These are phyloP conservation scores for Chaetomium globosum DNA, from an alignment of 2,329 filamentous ascomycete species.

Conservation along the genomic window DNA sequence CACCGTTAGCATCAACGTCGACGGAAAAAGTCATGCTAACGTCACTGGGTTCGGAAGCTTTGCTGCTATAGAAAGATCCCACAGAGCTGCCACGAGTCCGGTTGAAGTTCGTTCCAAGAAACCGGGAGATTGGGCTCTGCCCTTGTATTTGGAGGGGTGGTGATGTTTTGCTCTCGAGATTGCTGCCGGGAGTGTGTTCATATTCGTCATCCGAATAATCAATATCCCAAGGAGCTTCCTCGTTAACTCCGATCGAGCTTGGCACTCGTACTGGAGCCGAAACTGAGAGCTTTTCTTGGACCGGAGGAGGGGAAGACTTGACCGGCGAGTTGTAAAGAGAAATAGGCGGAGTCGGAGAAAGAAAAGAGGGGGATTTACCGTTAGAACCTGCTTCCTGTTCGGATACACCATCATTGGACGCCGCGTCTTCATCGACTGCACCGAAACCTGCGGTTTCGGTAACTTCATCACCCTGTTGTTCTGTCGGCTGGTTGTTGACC, in stretches of 20 bases:
- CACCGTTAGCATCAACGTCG: conserved; percentile 31
- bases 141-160: not conserved
- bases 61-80: not conserved
- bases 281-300: conserved; percentile 35
- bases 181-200: not conserved
- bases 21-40: conserved; percentile 22
- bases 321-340: not conserved
- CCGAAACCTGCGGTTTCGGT: conserved; percentile 7
- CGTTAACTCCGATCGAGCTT: not conserved
- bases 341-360: conserved; percentile 14
- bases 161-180: not conserved
- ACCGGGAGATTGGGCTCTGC: not conserved
- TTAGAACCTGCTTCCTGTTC: conserved; percentile 25
- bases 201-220: conserved; percentile 30
- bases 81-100: not conserved
- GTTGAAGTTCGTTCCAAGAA: not conserved
- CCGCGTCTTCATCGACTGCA: conserved; percentile 9
- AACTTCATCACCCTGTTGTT: conserved; percentile 11
- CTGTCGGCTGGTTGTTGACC: not conserved
- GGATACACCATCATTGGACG: conserved; percentile 13
- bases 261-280: not conserved
- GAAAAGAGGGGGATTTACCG: conserved; percentile 34
- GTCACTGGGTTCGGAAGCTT: conserved; percentile 4
- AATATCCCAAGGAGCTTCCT: conserved; percentile 20
- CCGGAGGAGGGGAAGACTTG: conserved; percentile 24